phyloP scores from a whole-genome alignment of 2,329 filamentous ascomycete genomes.

The Pseudocercospora eumusae region DNA sequence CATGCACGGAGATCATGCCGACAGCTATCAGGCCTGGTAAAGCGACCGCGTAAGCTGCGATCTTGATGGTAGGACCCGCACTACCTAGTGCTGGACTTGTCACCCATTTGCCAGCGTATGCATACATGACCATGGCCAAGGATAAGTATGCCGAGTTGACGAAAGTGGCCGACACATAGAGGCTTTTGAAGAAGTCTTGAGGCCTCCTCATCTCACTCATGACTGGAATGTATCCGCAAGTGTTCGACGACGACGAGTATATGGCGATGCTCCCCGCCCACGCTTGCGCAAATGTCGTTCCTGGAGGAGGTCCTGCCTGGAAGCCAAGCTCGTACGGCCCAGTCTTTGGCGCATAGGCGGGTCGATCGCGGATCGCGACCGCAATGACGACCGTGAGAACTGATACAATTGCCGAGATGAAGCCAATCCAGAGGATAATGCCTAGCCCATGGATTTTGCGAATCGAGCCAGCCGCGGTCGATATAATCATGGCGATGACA shows the following conservation, averaged over 20 bases:
- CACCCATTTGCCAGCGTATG: constrained; percentile 49
- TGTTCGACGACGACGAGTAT: constrained; percentile 44
- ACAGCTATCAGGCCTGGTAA: constrained; percentile 25
- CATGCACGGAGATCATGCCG: constrained; percentile 27
- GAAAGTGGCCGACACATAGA: constrained; percentile 33
- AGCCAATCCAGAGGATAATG: constrained; percentile 43
- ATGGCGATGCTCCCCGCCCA: constrained; percentile 20
- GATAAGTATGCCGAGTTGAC: constrained; percentile 37
- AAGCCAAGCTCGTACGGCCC: constrained; percentile 18
- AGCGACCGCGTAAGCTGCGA: constrained; percentile 46
- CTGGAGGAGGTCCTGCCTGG: constrained; percentile 11
- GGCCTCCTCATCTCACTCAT: constrained; percentile 43
- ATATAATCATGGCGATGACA: constrained; percentile 18
- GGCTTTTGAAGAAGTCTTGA: constrained; percentile 35
- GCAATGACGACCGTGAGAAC: constrained; percentile 42
- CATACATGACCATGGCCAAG: constrained; percentile 48
- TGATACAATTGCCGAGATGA: constrained; percentile 58
- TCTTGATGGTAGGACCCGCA: constrained; percentile 47
- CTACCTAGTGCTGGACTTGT: constrained; percentile 51
- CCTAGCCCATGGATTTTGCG: constrained; percentile 24
- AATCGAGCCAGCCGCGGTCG: constrained; percentile 15
- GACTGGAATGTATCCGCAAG: constrained; percentile 42
- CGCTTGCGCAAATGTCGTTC: constrained; percentile 18
- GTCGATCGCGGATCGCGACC: constrained; percentile 16
- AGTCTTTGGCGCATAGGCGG: constrained; percentile 18